Conservation (phyloP, 1,284 basidiomycete genomes). For the Ganoderma boninense region DNA sequence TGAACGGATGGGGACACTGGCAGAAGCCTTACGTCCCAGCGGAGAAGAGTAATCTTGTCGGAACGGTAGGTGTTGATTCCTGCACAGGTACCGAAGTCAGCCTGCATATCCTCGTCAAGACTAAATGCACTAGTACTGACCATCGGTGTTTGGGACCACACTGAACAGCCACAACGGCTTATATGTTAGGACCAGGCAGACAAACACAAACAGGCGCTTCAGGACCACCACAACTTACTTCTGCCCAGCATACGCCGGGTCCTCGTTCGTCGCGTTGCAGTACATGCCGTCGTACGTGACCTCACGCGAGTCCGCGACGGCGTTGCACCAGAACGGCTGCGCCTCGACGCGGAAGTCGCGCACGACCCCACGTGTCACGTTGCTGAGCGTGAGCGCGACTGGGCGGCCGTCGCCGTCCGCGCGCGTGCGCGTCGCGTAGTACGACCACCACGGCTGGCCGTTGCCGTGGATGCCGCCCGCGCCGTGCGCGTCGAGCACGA, state of each 20-base stretch:
- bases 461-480: slow-evolving; percentile 73
- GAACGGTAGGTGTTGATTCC: slow-evolving; percentile 70
- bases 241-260: slow-evolving; percentile 54
- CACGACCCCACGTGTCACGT: slow-evolving; percentile 57
- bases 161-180: too few species aligned
- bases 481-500: slow-evolving; percentile 65
- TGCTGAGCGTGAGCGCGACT: slow-evolving; percentile 63
- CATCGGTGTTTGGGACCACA: slow-evolving; percentile 74
- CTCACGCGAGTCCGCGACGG: slow-evolving; percentile 60
- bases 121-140: slow-evolving; percentile 35
- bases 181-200: too few species aligned
- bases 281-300: slow-evolving; percentile 68
- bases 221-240: slow-evolving; percentile 58
- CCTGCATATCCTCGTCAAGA: neutral
- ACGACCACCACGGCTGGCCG: slow-evolving; percentile 63
- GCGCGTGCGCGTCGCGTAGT: slow-evolving; percentile 50
- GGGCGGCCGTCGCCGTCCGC: slow-evolving; percentile 69
- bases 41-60: slow-evolving; percentile 56
- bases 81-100: slow-evolving; percentile 29
- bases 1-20: too few species aligned
- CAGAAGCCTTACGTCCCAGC: slow-evolving; percentile 53
- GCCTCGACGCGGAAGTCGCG: slow-evolving; percentile 63
- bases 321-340: slow-evolving; percentile 74
- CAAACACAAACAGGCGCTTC: too few species aligned
- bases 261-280: slow-evolving; percentile 69